phyloP scores from a whole-genome alignment of 2,329 filamentous ascomycete genomes.

The Arthroderma sp. region DNA sequence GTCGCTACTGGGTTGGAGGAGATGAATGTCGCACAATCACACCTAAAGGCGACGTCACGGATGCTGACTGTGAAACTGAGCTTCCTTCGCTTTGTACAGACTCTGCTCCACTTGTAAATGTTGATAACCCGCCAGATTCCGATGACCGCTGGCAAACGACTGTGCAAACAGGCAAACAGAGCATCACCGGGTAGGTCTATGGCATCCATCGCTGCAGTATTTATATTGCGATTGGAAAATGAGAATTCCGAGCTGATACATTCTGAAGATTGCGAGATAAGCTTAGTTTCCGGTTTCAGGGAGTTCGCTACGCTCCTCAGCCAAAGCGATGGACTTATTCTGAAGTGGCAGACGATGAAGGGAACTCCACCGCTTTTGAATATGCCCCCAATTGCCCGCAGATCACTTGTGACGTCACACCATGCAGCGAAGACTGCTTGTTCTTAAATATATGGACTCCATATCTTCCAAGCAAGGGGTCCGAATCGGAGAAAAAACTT shows the following conservation, averaged over 20 bases:
- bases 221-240: background rate
- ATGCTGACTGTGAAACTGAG: background rate
- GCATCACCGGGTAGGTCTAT: background rate
- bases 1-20: background rate
- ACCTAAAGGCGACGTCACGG: background rate
- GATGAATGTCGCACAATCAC: background rate
- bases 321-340: background rate
- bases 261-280: background rate
- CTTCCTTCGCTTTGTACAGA: background rate
- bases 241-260: background rate
- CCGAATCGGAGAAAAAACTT: background rate
- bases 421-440: conserved; percentile 5
- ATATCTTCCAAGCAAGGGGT: background rate
- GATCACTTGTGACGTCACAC: conserved; percentile 1
- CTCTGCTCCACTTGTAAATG: background rate
- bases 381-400: background rate
- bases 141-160: background rate
- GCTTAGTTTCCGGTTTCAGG: background rate
- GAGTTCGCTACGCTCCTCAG: background rate
- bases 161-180: background rate
- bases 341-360: background rate
- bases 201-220: background rate
- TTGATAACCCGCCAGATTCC: background rate
- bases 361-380: background rate
- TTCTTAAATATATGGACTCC: conserved; percentile 5